Evolutionary conservation across 2,329 filamentous ascomycete genomes (phyloP), one percentile per base, ranked within the genome.

Genomic region (Penicillium sp.): DNA sequence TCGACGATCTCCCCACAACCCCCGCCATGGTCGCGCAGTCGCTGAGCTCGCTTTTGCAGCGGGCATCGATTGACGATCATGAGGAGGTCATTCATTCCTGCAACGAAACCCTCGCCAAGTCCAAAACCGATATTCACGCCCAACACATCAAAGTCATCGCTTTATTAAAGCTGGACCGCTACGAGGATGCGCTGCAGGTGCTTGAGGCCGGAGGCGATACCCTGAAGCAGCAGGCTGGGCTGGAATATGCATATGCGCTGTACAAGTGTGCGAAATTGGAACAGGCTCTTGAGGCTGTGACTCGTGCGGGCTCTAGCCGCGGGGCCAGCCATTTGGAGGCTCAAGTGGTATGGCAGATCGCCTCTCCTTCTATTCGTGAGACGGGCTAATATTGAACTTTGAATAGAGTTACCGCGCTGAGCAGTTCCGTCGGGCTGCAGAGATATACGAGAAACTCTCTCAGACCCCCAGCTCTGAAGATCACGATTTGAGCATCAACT

Each of bases 181-280:
- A 81, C 60, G 80, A 84, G 8, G 84, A 86, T 65, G 81, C 82
- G 15, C 51, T 85, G 43, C 76, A 77, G 26, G 76, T 79, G 6
- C 76, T 86, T 45, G 80, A 85, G 59, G 73, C 79, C 23, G 75
- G 72, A 45, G 80, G 80, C 21, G 76, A 81, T 57, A 68, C 66
- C 45, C 65, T 86, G 62, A 82, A 84, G 69, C 72, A 80, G 58
- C 73, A 68, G 59, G 81, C 80, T 3, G 68, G 72, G n/a, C 69
- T 86, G 57, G 84, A 85, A 65, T 82, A 84, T 66, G 81, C 82
- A 18, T 87, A 87, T 71, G 79, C 81, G 24, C 72, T 86, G 42
- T 87, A 87, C 71, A 86, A 85, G 60, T 74, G 75, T 34, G 84
- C 83, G 29, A 75, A 78, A 45, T 73, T 81, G 24, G 73, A 77